These are phyloP conservation scores for Hypoxylon sp. DNA, from an alignment of 2,329 filamentous ascomycete species.

Conservation along the genomic window DNA sequence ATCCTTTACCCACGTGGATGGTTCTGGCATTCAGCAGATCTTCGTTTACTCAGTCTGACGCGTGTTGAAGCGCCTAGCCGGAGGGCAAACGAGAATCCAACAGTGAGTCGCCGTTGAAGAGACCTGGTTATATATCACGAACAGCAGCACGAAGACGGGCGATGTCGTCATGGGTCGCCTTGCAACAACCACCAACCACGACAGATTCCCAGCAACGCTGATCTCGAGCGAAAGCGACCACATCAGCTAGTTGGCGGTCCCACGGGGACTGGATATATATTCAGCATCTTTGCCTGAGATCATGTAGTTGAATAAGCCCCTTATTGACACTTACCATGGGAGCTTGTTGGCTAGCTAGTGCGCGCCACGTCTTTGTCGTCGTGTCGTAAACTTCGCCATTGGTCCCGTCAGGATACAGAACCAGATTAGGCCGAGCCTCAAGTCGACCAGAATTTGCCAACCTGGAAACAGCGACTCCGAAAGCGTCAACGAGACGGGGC, in stretches of 20 bases:
- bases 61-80: conserved; percentile 2
- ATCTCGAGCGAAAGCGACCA: conserved; percentile 55
- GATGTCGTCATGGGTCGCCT: conserved; percentile 64
- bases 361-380: conserved; percentile 69
- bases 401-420: conserved; percentile 77
- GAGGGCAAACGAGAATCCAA: not conserved
- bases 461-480: conserved; percentile 62
- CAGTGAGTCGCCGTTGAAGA: not conserved
- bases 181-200: conserved; percentile 67
- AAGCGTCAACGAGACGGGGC: conserved; percentile 65
- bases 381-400: conserved; percentile 77
- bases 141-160: conserved; percentile 36
- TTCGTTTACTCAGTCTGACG: conserved; percentile 10
- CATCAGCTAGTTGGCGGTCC: conserved; percentile 59
- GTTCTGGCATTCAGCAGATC: not conserved
- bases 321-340: conserved; percentile 44
- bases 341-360: conserved; percentile 50
- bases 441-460: conserved; percentile 54
- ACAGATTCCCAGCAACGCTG: conserved; percentile 60
- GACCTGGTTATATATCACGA: conserved; percentile 21
- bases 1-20: not conserved
- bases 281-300: conserved; percentile 19
- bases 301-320: not conserved
- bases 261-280: conserved; percentile 53
- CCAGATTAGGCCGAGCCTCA: conserved; percentile 63